Percentiles rank a stretch among this genome's conserved stretches.
These are phyloP conservation scores for Phytophthora crassamura DNA, from an alignment of 352 stramenopile species.

Conservation along the genomic window DNA sequence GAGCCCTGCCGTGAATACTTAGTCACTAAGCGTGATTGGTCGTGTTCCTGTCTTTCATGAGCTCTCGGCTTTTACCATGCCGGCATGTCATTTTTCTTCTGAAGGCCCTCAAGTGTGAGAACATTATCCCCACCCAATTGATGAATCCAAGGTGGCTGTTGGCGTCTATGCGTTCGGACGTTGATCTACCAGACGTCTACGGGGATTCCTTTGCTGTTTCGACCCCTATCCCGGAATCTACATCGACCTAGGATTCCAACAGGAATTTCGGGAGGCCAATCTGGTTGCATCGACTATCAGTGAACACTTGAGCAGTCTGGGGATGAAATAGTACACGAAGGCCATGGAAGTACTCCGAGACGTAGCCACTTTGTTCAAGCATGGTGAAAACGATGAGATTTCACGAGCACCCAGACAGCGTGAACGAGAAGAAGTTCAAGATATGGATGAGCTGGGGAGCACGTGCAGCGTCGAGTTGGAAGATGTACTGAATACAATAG, in stretches of 20 bases:
- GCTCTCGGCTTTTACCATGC: constrained; percentile 22
- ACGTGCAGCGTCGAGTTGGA: too few species aligned
- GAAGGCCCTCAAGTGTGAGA: constrained; percentile 13
- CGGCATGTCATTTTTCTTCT: constrained; percentile 24
- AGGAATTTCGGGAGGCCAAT: constrained; percentile 22
- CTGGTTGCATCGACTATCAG: constrained; percentile 11
- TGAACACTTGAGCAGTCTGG: constrained; percentile 16
- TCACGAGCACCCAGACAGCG: too few species aligned
- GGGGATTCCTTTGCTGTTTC: constrained; percentile 1
- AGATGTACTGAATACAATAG: too few species aligned
- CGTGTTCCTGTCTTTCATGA: constrained; percentile 35
- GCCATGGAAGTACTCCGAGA: neutral
- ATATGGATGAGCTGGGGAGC: too few species aligned
- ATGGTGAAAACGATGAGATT: too few species aligned
- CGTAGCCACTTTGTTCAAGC: constrained; percentile 17
- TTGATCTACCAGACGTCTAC: neutral
- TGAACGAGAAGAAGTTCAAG: too few species aligned
- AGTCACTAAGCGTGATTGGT: constrained; percentile 20
- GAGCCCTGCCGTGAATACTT: constrained; percentile 21
- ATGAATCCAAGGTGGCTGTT: constrained; percentile 23
- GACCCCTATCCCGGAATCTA: neutral
- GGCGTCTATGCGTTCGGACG: constrained; percentile 2
- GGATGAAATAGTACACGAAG: constrained; percentile 13
- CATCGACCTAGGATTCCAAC: constrained; percentile 16
- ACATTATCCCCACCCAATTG: constrained; percentile 19